Evolutionary conservation across 805 yeast genomes (phyloP).

Genomic region (Millerozyma miso): DNA sequence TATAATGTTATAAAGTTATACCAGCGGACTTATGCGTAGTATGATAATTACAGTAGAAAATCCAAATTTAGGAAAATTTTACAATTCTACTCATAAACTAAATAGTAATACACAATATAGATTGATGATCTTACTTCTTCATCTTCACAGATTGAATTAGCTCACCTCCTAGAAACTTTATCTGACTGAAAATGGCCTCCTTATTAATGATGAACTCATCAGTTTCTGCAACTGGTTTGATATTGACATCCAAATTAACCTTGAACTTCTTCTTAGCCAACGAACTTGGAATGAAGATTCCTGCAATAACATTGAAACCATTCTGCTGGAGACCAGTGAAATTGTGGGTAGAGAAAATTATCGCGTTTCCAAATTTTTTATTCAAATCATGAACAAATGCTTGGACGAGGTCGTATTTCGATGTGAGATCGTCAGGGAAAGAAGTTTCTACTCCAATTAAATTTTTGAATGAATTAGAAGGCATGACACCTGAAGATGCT

Average conservation of each 20-base stretch:
- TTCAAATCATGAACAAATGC: slow-evolving; percentile 59
- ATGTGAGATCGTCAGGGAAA: slow-evolving; percentile 43
- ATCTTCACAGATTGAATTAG: slow-evolving; percentile 40
- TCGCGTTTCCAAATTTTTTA: slow-evolving; percentile 58
- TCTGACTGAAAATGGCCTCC: slow-evolving; percentile 70
- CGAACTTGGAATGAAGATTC: slow-evolving; percentile 71
- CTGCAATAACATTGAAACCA: slow-evolving; percentile 68
- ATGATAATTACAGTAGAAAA: no score
- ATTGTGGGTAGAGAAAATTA: slow-evolving; percentile 64
- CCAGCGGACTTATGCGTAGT: no score
- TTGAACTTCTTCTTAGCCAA: slow-evolving; percentile 63
- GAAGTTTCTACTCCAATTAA: slow-evolving; percentile 41
- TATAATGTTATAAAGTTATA: no score
- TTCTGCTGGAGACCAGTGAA: slow-evolving; percentile 50
- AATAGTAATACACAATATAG: background rate
- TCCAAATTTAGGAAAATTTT: background rate
- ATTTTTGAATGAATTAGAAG: slow-evolving; percentile 57
- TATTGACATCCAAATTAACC: slow-evolving; percentile 72
- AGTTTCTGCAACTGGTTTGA: slow-evolving; percentile 52
- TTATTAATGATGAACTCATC: slow-evolving; percentile 61
- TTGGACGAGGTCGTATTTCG: slow-evolving; percentile 57
- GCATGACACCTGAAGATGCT: slow-evolving; percentile 53
- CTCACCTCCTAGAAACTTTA: slow-evolving; percentile 65
- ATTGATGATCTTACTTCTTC: slow-evolving; percentile 14
- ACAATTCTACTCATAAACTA: background rate